Evolutionary conservation across 441 rosid genomes (phyloP), one percentile per base, ranked within the genome.

Genomic region (Croton setiger): DNA sequence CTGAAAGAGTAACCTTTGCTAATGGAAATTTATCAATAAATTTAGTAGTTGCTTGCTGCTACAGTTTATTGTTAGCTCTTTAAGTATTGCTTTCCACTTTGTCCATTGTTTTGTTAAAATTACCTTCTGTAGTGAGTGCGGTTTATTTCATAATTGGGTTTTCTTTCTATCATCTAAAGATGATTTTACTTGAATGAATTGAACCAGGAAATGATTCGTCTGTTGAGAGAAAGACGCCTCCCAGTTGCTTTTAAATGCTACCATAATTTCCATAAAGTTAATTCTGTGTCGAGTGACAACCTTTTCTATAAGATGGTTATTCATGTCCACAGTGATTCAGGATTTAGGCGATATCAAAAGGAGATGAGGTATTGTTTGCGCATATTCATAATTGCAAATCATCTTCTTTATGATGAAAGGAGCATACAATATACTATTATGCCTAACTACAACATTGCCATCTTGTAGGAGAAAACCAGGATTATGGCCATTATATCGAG

Each of bases 401-500:
- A n/a, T n/a, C n/a, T 9, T 31, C 27, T 72, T 67, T 23, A 36
- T 70, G 20, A 43, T 44, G n/a, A n/a, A 63, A 48, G 53, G 47
- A 39, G 39, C 45, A 53, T 63, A 17, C 37, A 49, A 48, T 20
- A 44, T 54, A 43, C 48, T 53, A 39, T 65, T 35, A 21, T 60
- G 10, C 36, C 70, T 77, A 49, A 75, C 57, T 68, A 43, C 69
- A 27, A 23, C 66, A 13, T 64, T 75, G 69, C 48, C 48, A 21
- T 83, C 63, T 75, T 83, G 81, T 79, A 92, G 99, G 88, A 47
- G 75, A 80, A 89, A 82, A 60, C 96, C 87, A 11, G 88, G 86
- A 70, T 69, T 95, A 76, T 95, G 99, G 99, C 99, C 99, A 59
- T 79, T 95, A 58, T 95, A 95, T 85, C 94, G 99, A 88, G 99